Evolutionary conservation across 2,329 filamentous ascomycete species (phyloP), one percentile per base, ranked within the genome.

Genomic region (Chrysoporthe deuterocubensis): DNA sequence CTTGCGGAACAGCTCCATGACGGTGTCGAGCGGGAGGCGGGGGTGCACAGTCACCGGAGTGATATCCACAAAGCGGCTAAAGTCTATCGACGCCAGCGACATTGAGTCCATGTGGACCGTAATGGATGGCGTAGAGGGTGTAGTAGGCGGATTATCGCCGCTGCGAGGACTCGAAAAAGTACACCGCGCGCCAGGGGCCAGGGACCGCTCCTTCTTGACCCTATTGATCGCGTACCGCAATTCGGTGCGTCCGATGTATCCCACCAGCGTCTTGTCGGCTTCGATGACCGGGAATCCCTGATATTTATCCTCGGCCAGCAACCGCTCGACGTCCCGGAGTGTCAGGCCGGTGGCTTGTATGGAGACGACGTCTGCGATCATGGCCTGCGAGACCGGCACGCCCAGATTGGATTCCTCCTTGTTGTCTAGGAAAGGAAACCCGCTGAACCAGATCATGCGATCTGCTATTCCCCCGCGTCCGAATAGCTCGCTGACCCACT

Each of bases 1-100:
- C 81, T 98, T 99, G 78, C 95, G 95, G 83, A 99, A 99, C 13
- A 99, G 85, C 76, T 99, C 96, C 94, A 99, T 97, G 43, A 97
- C 95, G 0, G 96, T 99, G 80, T 99, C 96, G 0, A 99, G 88
- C 0, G 95, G 92, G 0, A 98, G 87, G 1, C 93, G 89, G 0
- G 96, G 96, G 75, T 99, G 96, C 0, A 94, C 94, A 0, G 94
- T 92, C 1, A 99, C 88, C 0, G 96, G 96, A 0, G 94, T 97
- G 9, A 90, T 86, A 76, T 99, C 95, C 64, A 97, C 90, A 75
- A 95, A 98, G 60, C 92, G 89, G 73, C 90, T 91, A 72, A 99
- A 92, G 76, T 98, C 93, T 44, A 97, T 78, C 1, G 81, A 84
- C 7, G 85, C 83, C 4, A 68, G 71, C 32, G 70, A 70, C 40